phyloP scores from a whole-genome alignment of 768 basidiomycete genomes.

The Dentipellis fragilis region DNA sequence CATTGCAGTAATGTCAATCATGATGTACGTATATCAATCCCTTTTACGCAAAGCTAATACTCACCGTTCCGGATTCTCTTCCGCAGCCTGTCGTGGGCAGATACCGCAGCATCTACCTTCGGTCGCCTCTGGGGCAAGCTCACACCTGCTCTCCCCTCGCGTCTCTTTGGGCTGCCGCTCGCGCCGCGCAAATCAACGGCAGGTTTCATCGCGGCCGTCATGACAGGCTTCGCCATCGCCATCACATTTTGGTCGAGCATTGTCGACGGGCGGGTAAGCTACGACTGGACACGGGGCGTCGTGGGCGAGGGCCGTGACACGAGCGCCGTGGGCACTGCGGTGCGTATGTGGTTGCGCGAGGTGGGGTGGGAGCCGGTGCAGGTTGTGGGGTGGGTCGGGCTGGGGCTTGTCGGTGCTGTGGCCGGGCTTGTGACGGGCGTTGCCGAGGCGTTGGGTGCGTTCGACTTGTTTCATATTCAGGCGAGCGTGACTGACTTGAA shows the following conservation, averaged over 20 bases:
- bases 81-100: slow-evolving; percentile 85
- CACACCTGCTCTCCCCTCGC: slow-evolving; percentile 52
- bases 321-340: slow-evolving; percentile 11
- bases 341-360: slow-evolving; percentile 19
- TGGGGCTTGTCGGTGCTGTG: slow-evolving; percentile 46
- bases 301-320: slow-evolving; percentile 17
- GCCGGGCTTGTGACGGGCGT: slow-evolving; percentile 75
- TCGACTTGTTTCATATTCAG: background rate
- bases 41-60: background rate
- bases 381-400: slow-evolving; percentile 36
- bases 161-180: slow-evolving; percentile 49
- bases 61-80: background rate
- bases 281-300: slow-evolving; percentile 47
- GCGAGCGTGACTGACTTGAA: background rate
- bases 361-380: slow-evolving; percentile 11
- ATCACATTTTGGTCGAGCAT: slow-evolving; percentile 69
- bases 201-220: slow-evolving; percentile 68
- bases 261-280: slow-evolving; percentile 25
- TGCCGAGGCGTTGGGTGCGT: slow-evolving; percentile 82
- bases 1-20: slow-evolving; percentile 79
- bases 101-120: slow-evolving; percentile 87
- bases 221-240: slow-evolving; percentile 62
- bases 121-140: slow-evolving; percentile 75
- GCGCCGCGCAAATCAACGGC: slow-evolving; percentile 79
- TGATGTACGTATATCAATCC: slow-evolving; percentile 40